A percentile compares a stretch with the other conserved stretches of the same genome.
Conservation (phyloP, 1,284 basidiomycete species). For the Trichosporon sp. region DNA sequence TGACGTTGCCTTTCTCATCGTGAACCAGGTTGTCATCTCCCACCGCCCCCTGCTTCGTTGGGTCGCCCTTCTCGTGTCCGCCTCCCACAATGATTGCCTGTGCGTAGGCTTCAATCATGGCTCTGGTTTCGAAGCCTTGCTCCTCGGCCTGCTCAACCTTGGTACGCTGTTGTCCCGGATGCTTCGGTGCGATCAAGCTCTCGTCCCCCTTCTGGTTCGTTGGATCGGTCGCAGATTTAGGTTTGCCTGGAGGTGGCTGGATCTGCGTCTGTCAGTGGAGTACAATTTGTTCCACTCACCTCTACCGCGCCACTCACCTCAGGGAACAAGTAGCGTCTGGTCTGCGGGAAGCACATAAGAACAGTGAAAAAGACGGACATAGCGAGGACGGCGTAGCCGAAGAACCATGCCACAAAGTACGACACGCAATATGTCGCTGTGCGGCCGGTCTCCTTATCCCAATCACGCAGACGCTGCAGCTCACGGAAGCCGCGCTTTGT, state of each 20-base stretch:
- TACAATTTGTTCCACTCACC: too few relatives aligned
- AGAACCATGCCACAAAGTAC: slow-evolving; percentile 52
- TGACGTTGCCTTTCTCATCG: slow-evolving; percentile 23
- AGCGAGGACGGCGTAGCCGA: slow-evolving; percentile 49
- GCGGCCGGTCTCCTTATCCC: slow-evolving; percentile 51
- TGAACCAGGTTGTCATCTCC: slow-evolving; percentile 1
- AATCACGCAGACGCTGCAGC: slow-evolving; percentile 52
- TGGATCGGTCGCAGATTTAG: neutral
- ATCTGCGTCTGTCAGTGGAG: neutral
- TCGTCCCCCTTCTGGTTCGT: slow-evolving; percentile 46
- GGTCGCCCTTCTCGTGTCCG: slow-evolving; percentile 34
- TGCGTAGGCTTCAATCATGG: slow-evolving; percentile 44
- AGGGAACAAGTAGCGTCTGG: slow-evolving; percentile 53
- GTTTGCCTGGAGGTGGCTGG: neutral
- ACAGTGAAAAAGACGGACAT: slow-evolving; percentile 47
- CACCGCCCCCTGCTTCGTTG: neutral
- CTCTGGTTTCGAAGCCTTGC: slow-evolving; percentile 49
- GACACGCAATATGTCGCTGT: slow-evolving; percentile 49
- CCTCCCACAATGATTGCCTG: slow-evolving; percentile 34
- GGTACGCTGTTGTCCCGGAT: slow-evolving; percentile 26
- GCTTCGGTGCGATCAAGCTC: slow-evolving; percentile 43
- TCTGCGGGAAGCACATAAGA: slow-evolving; percentile 51
- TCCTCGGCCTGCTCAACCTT: slow-evolving; percentile 50
- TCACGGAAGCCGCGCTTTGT: slow-evolving; percentile 52
- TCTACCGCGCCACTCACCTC: slow-evolving; percentile 39